Conservation (phyloP, 2,329 filamentous ascomycete species). For the Fusarium floridanum region DNA sequence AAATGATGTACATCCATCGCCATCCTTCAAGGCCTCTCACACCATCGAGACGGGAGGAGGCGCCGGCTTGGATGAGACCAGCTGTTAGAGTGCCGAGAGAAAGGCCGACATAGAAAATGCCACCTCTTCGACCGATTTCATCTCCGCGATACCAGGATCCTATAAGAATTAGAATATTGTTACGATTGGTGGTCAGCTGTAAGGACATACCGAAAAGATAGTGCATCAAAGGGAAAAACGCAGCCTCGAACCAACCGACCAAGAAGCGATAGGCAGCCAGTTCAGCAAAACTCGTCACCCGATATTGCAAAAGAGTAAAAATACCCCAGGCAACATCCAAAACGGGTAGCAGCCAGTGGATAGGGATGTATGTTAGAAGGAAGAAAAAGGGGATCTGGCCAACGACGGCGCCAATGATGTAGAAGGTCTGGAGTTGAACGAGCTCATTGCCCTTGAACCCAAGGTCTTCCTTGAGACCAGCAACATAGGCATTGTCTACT, state of each 20-base stretch:
- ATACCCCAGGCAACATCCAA: slow-evolving; percentile 68
- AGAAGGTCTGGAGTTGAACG: slow-evolving; percentile 68
- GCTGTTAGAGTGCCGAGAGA: slow-evolving; percentile 66
- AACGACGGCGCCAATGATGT: slow-evolving; percentile 59
- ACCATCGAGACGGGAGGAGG: slow-evolving; percentile 56
- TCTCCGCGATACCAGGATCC: slow-evolving; percentile 65
- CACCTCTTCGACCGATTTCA: slow-evolving; percentile 62
- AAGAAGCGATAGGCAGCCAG: slow-evolving; percentile 66
- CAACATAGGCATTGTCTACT: slow-evolving; percentile 67
- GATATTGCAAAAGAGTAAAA: slow-evolving; percentile 68
- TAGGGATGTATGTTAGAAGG: slow-evolving; percentile 60
- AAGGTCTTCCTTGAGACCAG: slow-evolving; percentile 65
- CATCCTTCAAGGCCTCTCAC: slow-evolving; percentile 61
- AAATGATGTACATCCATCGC: slow-evolving; percentile 71
- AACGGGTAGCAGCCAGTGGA: slow-evolving; percentile 64
- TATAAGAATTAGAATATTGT: slow-evolving; percentile 10
- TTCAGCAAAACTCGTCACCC: slow-evolving; percentile 62
- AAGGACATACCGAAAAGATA: slow-evolving; percentile 47
- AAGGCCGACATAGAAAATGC: slow-evolving; percentile 64
- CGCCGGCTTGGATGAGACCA: slow-evolving; percentile 62
- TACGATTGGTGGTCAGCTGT: background rate
- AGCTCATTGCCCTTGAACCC: slow-evolving; percentile 65
- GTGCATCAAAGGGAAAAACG: slow-evolving; percentile 57
- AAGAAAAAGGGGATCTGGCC: slow-evolving; percentile 66
- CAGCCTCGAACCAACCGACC: slow-evolving; percentile 65